A percentile compares a stretch with the other conserved stretches of the same genome.
These are phyloP conservation scores for Coemansia umbellata DNA, from an alignment of 192 early-diverging fungal species.

Conservation along the genomic window DNA sequence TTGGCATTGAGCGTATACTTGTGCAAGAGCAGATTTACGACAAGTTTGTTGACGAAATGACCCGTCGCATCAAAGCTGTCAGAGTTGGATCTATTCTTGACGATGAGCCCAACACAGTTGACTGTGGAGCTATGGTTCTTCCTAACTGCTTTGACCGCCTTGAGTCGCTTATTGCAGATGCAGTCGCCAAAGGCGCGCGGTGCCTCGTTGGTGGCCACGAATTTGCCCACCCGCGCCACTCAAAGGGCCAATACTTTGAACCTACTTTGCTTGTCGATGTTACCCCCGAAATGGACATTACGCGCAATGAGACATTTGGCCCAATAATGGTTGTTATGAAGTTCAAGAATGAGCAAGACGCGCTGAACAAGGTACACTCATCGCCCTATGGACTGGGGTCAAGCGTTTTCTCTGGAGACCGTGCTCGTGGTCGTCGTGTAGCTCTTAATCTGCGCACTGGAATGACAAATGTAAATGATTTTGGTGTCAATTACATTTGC, in stretches of 20 bases:
- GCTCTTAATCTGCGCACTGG: conserved; percentile 64
- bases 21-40: conserved; percentile 69
- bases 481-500: conserved; percentile 80
- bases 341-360: conserved; percentile 63
- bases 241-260: conserved; percentile 73
- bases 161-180: conserved; percentile 66
- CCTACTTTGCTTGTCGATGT: conserved; percentile 82
- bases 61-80: conserved; percentile 55
- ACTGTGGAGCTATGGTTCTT: conserved; percentile 86
- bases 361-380: conserved; percentile 63
- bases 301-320: conserved; percentile 73
- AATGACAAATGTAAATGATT: conserved; percentile 86
- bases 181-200: conserved; percentile 72
- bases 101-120: conserved; percentile 54
- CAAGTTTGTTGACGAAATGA: conserved; percentile 61
- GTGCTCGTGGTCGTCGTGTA: conserved; percentile 56
- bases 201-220: conserved; percentile 65
- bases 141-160: conserved; percentile 54
- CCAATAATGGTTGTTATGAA: conserved; percentile 79
- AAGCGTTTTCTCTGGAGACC: conserved; percentile 72
- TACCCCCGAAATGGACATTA: conserved; percentile 69
- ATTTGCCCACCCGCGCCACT: conserved; percentile 67
- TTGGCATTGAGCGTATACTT: conserved; percentile 82
- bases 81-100: conserved; percentile 71
- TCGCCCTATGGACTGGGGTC: conserved; percentile 75